Percentiles rank a stretch among this genome's conserved stretches.
These are phyloP conservation scores for Mucor mucedo DNA, from an alignment of 371 early-diverging fungal genomes.

Conservation along the genomic window DNA sequence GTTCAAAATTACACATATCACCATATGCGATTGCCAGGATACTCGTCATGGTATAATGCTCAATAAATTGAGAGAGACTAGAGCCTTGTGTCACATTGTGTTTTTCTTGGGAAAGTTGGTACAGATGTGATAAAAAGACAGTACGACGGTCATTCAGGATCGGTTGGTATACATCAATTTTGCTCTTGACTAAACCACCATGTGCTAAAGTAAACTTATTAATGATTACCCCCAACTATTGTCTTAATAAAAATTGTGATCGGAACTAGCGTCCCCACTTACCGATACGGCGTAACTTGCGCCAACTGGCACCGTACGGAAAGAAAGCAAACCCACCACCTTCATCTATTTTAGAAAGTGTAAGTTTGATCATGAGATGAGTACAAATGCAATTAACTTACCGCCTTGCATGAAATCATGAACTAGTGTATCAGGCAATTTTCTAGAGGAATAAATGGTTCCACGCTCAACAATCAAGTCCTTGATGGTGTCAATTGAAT, in stretches of 20 bases:
- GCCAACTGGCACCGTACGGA: slow-evolving; percentile 51
- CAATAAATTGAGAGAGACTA: slow-evolving; percentile 27
- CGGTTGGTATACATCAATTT: slow-evolving; percentile 46
- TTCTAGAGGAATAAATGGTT: slow-evolving; percentile 51
- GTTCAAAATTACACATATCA: slow-evolving; percentile 39
- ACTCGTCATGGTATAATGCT: slow-evolving; percentile 51
- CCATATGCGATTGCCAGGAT: slow-evolving; percentile 51
- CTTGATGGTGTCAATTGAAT: slow-evolving; percentile 37
- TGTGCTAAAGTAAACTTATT: slow-evolving; percentile 33
- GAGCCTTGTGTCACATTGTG: slow-evolving; percentile 11
- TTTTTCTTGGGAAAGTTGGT: slow-evolving; percentile 10
- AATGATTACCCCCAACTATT: background rate
- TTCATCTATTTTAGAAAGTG: slow-evolving; percentile 25
- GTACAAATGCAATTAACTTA: slow-evolving; percentile 12
- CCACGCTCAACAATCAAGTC: slow-evolving; percentile 47
- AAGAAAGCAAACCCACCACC: slow-evolving; percentile 57
- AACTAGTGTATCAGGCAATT: slow-evolving; percentile 38
- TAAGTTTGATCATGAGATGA: too few relatives aligned
- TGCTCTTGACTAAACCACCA: slow-evolving; percentile 37
- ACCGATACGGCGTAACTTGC: slow-evolving; percentile 49
- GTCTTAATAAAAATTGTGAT: too few relatives aligned
- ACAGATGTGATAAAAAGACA: slow-evolving; percentile 24
- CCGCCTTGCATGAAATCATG: slow-evolving; percentile 48
- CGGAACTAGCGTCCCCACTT: slow-evolving; percentile 1
- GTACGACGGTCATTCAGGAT: slow-evolving; percentile 38